Evolutionary conservation across 192 early-diverging fungal genomes (phyloP), one percentile per base, ranked within the genome.

Genomic region (Linnemannia exigua): DNA sequence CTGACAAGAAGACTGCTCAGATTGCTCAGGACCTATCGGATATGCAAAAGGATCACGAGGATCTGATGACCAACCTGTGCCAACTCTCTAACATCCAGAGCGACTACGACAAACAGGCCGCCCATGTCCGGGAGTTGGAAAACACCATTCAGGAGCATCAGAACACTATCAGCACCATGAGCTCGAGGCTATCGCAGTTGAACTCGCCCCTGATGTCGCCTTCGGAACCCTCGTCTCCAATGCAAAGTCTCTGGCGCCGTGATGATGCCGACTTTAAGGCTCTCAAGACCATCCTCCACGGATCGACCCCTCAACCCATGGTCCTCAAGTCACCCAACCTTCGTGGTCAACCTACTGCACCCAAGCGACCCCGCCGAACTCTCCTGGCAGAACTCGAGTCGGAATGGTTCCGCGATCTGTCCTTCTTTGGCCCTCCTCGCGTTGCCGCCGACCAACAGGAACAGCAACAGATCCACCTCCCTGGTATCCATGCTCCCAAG

Each of bases 361-460:
- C 58, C 58, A 63, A 63, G 31, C 78, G 70, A 0, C 84, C 84
- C 44, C 58, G 67, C 41, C 75, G 61, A 3, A 87, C 90, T 25
- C 86, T 93, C 33, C 70, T 93, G 44, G 86, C 76, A 48, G 92
- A 93, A 70, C 74, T 93, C 6, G 92, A 93, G 76, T 84, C 58
- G 41, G 89, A 90, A 68, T 91, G 90, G 90, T 87, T 87, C 38
- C 83, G 88, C 41, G 67, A 85, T 35, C 31, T 89, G 35, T 80
- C 84, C 8, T 82, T 82, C 54, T 85, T 86, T 80, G 73, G 78
- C 35, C 77, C 78, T 11, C 77, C 78, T 25, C 82, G 82, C 58
- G 44, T 74, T 38, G 51, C 36, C 11, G 68, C 79, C n/a, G 63
- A 71, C 19, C 73, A 74, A 33, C 41, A 31, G 8, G 51, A 47